Percentiles rank a stretch among this genome's conserved stretches.
These are phyloP conservation scores for Pseudogymnoascus sp. DNA, from an alignment of 2,329 filamentous ascomycete species.

Conservation along the genomic window DNA sequence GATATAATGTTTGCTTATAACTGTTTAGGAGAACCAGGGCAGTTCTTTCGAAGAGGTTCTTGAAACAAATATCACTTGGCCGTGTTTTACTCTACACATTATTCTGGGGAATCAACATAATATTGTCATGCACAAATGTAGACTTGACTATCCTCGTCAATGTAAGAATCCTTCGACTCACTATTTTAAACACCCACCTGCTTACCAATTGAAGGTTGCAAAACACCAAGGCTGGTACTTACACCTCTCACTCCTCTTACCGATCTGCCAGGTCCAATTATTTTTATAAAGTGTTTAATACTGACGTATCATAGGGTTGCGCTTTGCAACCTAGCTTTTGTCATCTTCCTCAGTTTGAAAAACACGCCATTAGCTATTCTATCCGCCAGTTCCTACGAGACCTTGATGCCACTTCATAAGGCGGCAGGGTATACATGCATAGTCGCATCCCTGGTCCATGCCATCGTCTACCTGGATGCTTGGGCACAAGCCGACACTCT, in stretches of 20 bases:
- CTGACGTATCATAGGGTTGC: slow-evolving; percentile 33
- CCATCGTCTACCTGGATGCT: slow-evolving; percentile 34
- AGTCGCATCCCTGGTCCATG: slow-evolving; percentile 38
- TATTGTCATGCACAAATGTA: slow-evolving; percentile 29
- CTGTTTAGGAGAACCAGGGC: slow-evolving; percentile 13
- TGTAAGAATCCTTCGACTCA: slow-evolving; percentile 13
- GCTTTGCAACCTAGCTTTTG: slow-evolving; percentile 40
- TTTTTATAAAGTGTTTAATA: not conserved
- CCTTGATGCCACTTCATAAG: slow-evolving; percentile 49
- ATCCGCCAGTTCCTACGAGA: slow-evolving; percentile 48
- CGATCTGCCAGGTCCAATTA: slow-evolving; percentile 13
- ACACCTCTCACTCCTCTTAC: slow-evolving; percentile 14
- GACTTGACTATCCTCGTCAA: slow-evolving; percentile 12
- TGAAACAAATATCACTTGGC: slow-evolving; percentile 33
- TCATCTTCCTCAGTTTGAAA: slow-evolving; percentile 47
- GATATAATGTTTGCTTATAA: slow-evolving; percentile 8
- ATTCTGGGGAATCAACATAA: slow-evolving; percentile 30
- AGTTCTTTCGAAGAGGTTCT: slow-evolving; percentile 26
- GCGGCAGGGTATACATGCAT: slow-evolving; percentile 44
- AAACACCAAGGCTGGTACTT: slow-evolving; percentile 20
- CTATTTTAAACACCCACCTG: not conserved
- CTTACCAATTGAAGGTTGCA: not conserved
- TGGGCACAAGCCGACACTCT: slow-evolving; percentile 20
- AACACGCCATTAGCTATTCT: slow-evolving; percentile 49
- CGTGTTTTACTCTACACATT: slow-evolving; percentile 29